Conservation (phyloP, 805 yeast species). For the Lipomyces kockii region DNA sequence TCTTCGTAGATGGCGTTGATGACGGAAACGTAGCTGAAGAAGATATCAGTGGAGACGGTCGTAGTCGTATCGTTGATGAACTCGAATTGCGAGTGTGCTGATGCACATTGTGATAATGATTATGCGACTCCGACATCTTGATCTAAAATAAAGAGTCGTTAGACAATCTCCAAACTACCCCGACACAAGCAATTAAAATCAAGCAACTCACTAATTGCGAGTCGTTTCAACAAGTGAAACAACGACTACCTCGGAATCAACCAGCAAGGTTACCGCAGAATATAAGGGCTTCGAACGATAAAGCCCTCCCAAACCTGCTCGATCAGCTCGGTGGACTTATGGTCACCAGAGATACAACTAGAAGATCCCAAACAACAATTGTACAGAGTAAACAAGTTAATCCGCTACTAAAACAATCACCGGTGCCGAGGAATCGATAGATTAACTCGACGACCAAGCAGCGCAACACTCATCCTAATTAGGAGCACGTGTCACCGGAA, state of each 20-base stretch:
- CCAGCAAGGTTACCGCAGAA: neutral
- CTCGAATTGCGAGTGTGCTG: neutral
- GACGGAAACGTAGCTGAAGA: slow-evolving; percentile 14
- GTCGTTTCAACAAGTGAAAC: neutral
- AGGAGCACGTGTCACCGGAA: neutral
- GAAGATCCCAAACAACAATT: neutral
- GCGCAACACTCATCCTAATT: neutral
- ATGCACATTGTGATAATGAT: slow-evolving; percentile 5
- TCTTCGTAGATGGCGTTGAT: neutral
- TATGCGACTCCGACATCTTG: slow-evolving; percentile 12
- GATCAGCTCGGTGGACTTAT: neutral
- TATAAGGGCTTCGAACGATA: neutral
- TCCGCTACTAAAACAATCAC: neutral
- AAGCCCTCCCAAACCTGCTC: neutral
- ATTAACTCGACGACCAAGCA: neutral
- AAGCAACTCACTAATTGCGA: neutral
- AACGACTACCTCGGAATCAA: neutral
- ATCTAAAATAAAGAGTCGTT: neutral
- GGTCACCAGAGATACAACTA: neutral
- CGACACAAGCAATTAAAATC: neutral
- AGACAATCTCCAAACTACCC: neutral
- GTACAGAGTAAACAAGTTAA: neutral
- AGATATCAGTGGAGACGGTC: slow-evolving; percentile 15
- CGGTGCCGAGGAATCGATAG: neutral
- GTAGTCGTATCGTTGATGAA: slow-evolving; percentile 14